Base-by-base conservation (phyloP, 306 rosid species). In the Luffa acutangula region DNA sequence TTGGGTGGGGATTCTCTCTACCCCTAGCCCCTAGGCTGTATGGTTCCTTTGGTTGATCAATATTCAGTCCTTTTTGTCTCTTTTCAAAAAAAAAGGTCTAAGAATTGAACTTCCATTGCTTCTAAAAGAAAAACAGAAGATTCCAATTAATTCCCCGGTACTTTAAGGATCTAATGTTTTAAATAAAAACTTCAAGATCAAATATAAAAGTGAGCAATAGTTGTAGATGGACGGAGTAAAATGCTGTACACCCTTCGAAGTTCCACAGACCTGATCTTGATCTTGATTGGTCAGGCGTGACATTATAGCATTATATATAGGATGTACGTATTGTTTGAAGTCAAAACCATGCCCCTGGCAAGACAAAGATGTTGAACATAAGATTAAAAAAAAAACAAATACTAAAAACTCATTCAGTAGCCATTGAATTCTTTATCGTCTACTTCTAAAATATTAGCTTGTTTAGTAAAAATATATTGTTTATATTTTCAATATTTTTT, bases 201-300 rank as follows among this genome's bases (percentile, higher is more conserved):
- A 72, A 72, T 72, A 46, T 46, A 46, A 46, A 52, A 74, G 14
- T 9, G 9, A 43, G 76, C 54, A 74, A 34, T 51, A 51, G 60
- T 74, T 51, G 42, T 7, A 74, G 46, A 33, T 46, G 12, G 11
- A 74, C 3, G 9, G n/a, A 72, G 57, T 3, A 31, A 73, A 48
- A 49, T 73, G 21, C 4, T 73, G 77, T 73, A 14, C 56, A 25
- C 41, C 21, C 77, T 73, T 49, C 21, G 25, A 73, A 64, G 11
- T 65, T 81, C 62, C 52, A 82, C 96, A 72, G 78, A 96, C 99
- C 97, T 96, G 99, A 90, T 96, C 99, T 83, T 96, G 99, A 88
- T 96, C 99, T 90, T 96, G 99, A 89, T 96, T 96, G 81, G 93
- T 91, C 93, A 96, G 85, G 72, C 99, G 96, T 48, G 99, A 90